A percentile compares a stretch with the other conserved stretches of the same genome.
Evolutionary conservation across 2,329 filamentous ascomycete species (phyloP).

Genomic region (Trichoderma oligosporum): DNA sequence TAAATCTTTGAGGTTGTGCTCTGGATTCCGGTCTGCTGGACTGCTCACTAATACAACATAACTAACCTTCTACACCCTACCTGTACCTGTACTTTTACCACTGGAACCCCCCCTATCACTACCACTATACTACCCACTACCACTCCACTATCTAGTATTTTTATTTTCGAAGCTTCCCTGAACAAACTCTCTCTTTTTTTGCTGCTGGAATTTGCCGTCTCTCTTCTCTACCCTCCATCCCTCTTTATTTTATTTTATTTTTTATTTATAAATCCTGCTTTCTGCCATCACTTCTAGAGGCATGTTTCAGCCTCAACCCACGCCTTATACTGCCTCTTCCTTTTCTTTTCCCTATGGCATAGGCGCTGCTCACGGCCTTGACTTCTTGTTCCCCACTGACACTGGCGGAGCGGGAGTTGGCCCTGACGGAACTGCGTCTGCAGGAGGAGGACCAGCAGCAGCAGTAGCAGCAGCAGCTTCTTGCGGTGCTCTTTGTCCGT

Average conservation of each 20-base stretch:
- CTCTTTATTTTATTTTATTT: background rate
- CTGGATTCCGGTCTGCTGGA: background rate
- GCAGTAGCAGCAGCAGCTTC: background rate
- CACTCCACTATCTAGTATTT: too few relatives aligned
- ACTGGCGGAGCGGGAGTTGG: slow-evolving; percentile 13
- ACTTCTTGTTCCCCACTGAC: slow-evolving; percentile 22
- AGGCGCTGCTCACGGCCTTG: slow-evolving; percentile 25
- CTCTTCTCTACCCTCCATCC: background rate
- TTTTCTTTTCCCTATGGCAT: slow-evolving; percentile 40
- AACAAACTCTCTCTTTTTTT: too few relatives aligned
- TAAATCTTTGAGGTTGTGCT: background rate
- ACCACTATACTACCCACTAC: too few relatives aligned
- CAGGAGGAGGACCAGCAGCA: too few relatives aligned
- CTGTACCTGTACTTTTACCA: background rate
- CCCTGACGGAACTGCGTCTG: background rate
- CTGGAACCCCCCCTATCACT: too few relatives aligned
- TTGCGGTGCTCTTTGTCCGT: background rate
- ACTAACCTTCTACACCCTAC: background rate
- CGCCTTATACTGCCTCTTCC: slow-evolving; percentile 45
- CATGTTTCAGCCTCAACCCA: slow-evolving; percentile 56
- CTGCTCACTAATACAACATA: background rate
- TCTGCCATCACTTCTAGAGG: slow-evolving; percentile 24
- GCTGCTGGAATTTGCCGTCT: too few relatives aligned
- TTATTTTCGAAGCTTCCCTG: background rate
- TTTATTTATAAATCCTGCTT: background rate